Evolutionary conservation across 768 basidiomycete species (phyloP).

Genomic region (Collybia mongolica): DNA sequence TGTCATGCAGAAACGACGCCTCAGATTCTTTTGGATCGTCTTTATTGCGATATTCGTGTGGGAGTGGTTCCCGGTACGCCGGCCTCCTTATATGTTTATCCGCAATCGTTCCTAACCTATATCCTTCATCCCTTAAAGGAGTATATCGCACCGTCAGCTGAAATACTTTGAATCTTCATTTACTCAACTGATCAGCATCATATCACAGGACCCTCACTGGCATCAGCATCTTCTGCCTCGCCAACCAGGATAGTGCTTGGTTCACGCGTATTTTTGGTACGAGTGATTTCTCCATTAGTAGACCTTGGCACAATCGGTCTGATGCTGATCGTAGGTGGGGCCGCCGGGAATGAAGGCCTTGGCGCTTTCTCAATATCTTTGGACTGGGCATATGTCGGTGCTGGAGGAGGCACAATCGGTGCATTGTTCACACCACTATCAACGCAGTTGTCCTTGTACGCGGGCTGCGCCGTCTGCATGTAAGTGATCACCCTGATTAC

Average conservation of each 20-base stretch:
- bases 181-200: too few species aligned
- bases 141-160: conserved; percentile 38
- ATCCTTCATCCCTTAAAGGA: conserved; percentile 18
- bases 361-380: conserved; percentile 52
- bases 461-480: conserved; percentile 45
- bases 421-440: conserved; percentile 42
- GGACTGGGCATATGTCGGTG: conserved; percentile 51
- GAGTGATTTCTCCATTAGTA: neutral
- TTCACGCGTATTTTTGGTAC: conserved; percentile 58
- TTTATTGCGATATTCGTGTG: conserved; percentile 52
- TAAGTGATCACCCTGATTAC: conserved; percentile 12
- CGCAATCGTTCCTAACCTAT: neutral
- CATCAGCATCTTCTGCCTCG: conserved; percentile 55
- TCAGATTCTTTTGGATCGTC: conserved; percentile 54
- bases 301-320: neutral
- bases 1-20: conserved; percentile 45
- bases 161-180: neutral
- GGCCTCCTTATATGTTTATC: neutral
- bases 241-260: conserved; percentile 43
- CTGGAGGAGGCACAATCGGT: conserved; percentile 32
- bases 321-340: conserved; percentile 27
- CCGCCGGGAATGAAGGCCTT: conserved; percentile 53
- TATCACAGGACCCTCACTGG: conserved; percentile 46
- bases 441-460: conserved; percentile 42
- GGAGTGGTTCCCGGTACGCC: conserved; percentile 46